A percentile compares a stretch with the other conserved stretches of the same genome.
Conservation (phyloP, 1,284 basidiomycete genomes). For the Irpex lacteus region DNA sequence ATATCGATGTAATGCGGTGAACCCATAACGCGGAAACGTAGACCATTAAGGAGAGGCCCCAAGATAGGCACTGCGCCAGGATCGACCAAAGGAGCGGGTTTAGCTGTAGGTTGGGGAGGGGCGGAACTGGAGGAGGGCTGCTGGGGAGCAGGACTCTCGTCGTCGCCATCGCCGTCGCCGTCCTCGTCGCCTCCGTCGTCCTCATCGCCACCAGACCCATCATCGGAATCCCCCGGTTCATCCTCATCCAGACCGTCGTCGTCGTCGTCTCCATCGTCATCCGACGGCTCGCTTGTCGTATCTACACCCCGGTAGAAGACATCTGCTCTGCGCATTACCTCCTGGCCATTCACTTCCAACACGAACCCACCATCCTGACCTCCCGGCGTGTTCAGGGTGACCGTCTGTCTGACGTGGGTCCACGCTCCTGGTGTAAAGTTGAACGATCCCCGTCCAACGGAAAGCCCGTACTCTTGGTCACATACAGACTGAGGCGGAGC, state of each 20-base stretch:
- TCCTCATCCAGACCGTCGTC: conserved; percentile 1
- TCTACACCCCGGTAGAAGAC: conserved; percentile 55
- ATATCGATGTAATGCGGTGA: not conserved
- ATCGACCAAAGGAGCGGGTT: not conserved
- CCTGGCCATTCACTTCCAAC: conserved; percentile 51
- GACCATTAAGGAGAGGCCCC: conserved; percentile 6
- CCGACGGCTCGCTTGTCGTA: conserved; percentile 4
- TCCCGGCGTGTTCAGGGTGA: conserved; percentile 69
- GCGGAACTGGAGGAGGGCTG: not conserved
- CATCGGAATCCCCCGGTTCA: conserved; percentile 11
- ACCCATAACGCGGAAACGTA: not conserved
- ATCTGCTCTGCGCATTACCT: conserved; percentile 51
- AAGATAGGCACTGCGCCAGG: conserved; percentile 1
- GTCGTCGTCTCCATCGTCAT: conserved; percentile 7
- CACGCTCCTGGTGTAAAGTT: conserved; percentile 59
- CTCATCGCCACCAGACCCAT: conserved; percentile 3
- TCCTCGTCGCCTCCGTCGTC: not conserved
- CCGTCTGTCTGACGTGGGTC: conserved; percentile 65
- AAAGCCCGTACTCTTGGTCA: conserved; percentile 62
- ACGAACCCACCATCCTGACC: conserved; percentile 35
- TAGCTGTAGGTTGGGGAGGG: not conserved
- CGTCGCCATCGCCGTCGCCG: not conserved
- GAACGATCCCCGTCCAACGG: conserved; percentile 76
- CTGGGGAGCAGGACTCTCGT: conserved; percentile 2
- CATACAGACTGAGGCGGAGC: conserved; percentile 58